Percentiles rank a stretch among this genome's conserved stretches.
Conservation (phyloP, 805 yeast species). For the Jamesozyma piceae region DNA sequence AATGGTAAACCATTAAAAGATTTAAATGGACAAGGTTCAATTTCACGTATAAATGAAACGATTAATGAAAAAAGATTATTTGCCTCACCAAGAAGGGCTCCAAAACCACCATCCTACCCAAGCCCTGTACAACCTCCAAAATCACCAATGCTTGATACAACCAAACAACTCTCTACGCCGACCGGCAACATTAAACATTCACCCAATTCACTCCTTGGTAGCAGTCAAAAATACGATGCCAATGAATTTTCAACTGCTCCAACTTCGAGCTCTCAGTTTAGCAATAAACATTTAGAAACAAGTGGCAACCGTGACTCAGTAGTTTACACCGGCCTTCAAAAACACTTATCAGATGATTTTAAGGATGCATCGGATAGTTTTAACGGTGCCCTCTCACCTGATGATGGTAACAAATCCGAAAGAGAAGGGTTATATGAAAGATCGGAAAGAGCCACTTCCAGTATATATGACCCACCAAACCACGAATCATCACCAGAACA, state of each 20-base stretch:
- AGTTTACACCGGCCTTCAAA: slow-evolving; percentile 12
- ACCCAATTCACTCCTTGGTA: slow-evolving; percentile 17
- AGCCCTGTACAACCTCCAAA: slow-evolving; percentile 34
- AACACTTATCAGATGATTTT: neutral
- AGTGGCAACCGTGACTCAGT: slow-evolving; percentile 15
- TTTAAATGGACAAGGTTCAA: slow-evolving; percentile 3
- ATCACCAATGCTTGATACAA: slow-evolving; percentile 20
- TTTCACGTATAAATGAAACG: slow-evolving; percentile 10
- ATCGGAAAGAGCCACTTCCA: slow-evolving; percentile 36
- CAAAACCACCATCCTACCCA: slow-evolving; percentile 51
- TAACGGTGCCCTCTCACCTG: neutral
- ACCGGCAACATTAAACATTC: slow-evolving; percentile 11
- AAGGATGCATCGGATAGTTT: neutral
- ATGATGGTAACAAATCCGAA: neutral
- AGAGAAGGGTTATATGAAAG: neutral
- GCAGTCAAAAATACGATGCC: neutral
- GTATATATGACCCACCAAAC: slow-evolving; percentile 23
- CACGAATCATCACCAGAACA: slow-evolving; percentile 1
- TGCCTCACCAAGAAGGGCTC: slow-evolving; percentile 64
- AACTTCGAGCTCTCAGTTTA: neutral
- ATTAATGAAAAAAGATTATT: slow-evolving; percentile 29
- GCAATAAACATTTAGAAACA: neutral
- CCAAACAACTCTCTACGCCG: slow-evolving; percentile 1
- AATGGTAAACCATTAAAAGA: slow-evolving; percentile 9
- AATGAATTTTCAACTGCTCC: neutral